These are phyloP conservation scores for Retiboletus flavoniger DNA, from an alignment of 1,284 basidiomycete species.

Conservation along the genomic window DNA sequence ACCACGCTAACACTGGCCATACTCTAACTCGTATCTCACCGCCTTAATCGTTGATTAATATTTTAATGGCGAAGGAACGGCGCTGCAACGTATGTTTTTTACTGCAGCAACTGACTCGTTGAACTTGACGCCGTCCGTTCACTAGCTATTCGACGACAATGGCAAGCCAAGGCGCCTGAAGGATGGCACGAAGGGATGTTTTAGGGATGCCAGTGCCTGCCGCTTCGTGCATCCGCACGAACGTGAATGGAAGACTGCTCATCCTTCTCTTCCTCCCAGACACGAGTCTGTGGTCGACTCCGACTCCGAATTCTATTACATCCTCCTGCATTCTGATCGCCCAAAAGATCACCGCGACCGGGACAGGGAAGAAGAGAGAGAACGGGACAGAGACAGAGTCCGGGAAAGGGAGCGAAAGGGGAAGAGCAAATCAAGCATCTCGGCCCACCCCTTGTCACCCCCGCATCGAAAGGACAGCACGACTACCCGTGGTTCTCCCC, in stretches of 20 bases:
- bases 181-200: constrained; percentile 26
- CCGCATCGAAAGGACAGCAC: constrained; percentile 22
- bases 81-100: constrained; percentile 33
- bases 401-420: background rate
- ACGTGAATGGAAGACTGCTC: constrained; percentile 26
- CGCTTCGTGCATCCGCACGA: constrained; percentile 32
- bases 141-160: constrained; percentile 30
- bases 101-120: background rate
- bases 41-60: too few relatives aligned
- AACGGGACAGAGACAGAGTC: background rate
- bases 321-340: constrained; percentile 11
- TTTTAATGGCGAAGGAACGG: constrained; percentile 23
- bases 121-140: constrained; percentile 8
- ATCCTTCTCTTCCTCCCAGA: constrained; percentile 27
- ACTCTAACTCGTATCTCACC: background rate
- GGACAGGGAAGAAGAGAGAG: constrained; percentile 14
- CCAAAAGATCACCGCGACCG: constrained; percentile 10
- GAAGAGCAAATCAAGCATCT: constrained; percentile 14
- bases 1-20: background rate
- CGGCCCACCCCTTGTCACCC: constrained; percentile 10
- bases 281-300: constrained; percentile 23
- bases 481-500: constrained; percentile 11
- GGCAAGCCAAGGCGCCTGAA: constrained; percentile 26
- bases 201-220: constrained; percentile 20
- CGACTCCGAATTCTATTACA: constrained; percentile 27